Conservation (phyloP, 176 grass and related monocot genomes). For the Puya raimondii region DNA sequence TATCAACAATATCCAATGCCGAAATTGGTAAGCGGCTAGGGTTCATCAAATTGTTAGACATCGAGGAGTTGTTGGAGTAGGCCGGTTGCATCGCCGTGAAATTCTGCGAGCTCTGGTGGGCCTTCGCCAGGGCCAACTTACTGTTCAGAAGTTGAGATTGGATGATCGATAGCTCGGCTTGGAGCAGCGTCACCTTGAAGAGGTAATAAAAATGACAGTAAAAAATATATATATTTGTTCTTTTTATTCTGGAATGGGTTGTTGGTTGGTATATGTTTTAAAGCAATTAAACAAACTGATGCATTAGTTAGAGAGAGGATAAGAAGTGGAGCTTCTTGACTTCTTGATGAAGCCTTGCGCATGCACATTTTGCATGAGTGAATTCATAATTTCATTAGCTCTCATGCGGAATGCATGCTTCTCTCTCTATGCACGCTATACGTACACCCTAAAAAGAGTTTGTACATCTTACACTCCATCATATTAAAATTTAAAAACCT, state of each 20-base stretch:
- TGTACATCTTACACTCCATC: too few species aligned
- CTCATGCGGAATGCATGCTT: too few species aligned
- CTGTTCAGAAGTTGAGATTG: constrained; percentile 51
- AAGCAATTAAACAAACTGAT: not conserved
- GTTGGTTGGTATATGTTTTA: not conserved
- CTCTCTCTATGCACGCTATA: too few species aligned
- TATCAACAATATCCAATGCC: constrained; percentile 35
- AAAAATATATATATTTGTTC: too few species aligned
- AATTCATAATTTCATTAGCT: too few species aligned
- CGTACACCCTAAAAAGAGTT: too few species aligned
- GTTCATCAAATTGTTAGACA: constrained; percentile 31
- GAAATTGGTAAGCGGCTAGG: constrained; percentile 22
- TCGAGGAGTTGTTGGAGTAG: constrained; percentile 25
- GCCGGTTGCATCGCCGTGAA: constrained; percentile 31
- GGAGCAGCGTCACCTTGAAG: constrained; percentile 46
- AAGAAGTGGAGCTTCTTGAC: too few species aligned
- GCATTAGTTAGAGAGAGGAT: not conserved
- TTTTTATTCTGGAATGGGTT: not conserved
- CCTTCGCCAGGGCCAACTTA: constrained; percentile 32
- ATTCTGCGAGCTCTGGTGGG: constrained; percentile 26
- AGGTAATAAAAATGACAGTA: constrained; percentile 9
- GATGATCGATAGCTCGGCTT: constrained; percentile 44
- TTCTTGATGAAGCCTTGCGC: too few species aligned
- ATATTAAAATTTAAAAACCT: too few species aligned
- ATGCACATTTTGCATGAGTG: too few species aligned